phyloP scores from a whole-genome alignment of 345 rosid genomes.

The Aurinia saxatilis region DNA sequence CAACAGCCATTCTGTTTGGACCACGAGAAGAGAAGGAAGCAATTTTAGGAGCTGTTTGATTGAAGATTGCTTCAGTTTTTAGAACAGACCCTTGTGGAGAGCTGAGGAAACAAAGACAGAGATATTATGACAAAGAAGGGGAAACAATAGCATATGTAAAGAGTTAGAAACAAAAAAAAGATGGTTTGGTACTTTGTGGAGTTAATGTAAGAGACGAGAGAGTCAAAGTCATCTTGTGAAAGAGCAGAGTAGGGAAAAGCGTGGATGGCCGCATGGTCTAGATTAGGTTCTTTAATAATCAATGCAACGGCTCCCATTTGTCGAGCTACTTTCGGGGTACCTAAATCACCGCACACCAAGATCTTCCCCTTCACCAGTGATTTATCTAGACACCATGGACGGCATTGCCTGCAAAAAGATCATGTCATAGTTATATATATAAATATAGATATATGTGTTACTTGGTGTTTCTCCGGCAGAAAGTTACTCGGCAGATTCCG shows the following conservation, averaged over 20 bases:
- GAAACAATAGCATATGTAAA: neutral
- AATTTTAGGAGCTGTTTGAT: conserved; percentile 20
- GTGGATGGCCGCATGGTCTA: neutral
- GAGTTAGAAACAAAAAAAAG: neutral
- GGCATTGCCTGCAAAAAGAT: no score
- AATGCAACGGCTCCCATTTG: neutral
- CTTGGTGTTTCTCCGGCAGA: no score
- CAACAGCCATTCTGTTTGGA: conserved; percentile 17
- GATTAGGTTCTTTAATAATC: neutral
- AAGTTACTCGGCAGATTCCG: no score
- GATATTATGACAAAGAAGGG: neutral
- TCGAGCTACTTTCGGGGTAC: no score
- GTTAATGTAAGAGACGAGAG: conserved; percentile 20
- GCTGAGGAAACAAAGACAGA: neutral
- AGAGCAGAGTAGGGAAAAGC: conserved; percentile 18
- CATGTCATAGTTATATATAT: no score
- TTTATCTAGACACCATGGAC: no score
- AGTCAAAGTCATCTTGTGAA: neutral
- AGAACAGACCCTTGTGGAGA: conserved; percentile 16
- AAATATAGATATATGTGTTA: no score
- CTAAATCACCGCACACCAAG: no score
- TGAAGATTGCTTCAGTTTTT: conserved; percentile 15
- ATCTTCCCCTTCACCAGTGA: no score
- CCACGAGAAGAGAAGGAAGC: conserved; percentile 31
- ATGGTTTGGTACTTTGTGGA: conserved; percentile 27